A percentile compares a stretch with the other conserved stretches of the same genome.
These are phyloP conservation scores for Paraconiothyrium sp. DNA, from an alignment of 2,329 filamentous ascomycete genomes.

Conservation along the genomic window DNA sequence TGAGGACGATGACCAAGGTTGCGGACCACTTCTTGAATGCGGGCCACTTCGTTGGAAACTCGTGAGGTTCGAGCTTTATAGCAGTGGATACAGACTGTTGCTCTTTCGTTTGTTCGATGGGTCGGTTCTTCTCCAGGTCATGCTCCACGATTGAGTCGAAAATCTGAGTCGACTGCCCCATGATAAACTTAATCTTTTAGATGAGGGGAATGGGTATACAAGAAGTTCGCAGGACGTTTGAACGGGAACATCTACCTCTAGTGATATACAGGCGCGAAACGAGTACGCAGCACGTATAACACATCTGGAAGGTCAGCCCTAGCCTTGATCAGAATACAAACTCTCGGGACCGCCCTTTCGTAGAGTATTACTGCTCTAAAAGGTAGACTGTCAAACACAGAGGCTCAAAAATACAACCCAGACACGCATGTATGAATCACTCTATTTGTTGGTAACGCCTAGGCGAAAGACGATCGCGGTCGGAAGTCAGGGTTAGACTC, in stretches of 20 bases:
- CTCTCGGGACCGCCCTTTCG: constrained; percentile 7
- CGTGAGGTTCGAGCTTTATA: constrained; percentile 13
- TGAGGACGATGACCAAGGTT: constrained; percentile 20
- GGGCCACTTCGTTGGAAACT: constrained; percentile 15
- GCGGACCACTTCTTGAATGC: constrained; percentile 21
- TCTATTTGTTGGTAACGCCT: background rate
- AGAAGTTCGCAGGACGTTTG: background rate
- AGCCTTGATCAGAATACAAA: background rate
- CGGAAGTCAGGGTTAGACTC: background rate
- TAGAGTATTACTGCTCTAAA: background rate
- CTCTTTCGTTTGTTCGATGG: background rate
- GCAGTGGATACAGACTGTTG: background rate
- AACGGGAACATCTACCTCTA: background rate
- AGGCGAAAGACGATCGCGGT: background rate
- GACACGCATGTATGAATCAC: background rate
- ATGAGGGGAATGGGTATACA: background rate
- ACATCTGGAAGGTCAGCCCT: background rate
- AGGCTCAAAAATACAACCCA: background rate
- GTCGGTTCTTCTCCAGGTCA: background rate
- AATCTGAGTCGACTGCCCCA: background rate
- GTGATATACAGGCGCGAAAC: background rate
- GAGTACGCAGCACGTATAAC: background rate
- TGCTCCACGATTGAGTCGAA: too few relatives aligned
- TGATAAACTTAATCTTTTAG: background rate
- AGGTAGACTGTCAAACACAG: background rate